Evolutionary conservation across 2,329 filamentous ascomycete species (phyloP), one percentile per base, ranked within the genome.

Genomic region (Ampelomyces quisqualis): DNA sequence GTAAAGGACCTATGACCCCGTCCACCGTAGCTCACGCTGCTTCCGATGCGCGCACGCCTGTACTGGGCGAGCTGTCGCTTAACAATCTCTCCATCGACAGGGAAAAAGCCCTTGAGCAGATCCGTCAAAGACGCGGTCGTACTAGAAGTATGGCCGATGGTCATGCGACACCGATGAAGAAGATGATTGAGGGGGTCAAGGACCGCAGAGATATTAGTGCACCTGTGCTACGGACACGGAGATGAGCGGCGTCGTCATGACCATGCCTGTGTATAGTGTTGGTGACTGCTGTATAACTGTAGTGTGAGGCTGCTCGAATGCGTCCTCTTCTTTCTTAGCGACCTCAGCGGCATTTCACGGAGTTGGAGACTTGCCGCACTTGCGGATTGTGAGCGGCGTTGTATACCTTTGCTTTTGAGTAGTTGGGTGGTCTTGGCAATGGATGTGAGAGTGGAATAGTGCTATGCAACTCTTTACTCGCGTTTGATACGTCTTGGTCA

Each of bases 21-120:
- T 66, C 63, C 15, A 70, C 69, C 7, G 51, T 69, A 13, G 63
- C 62, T 6, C 66, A 70, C 34, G 56, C 49, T 34, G 62, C 62
- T 8, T 55, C 51, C 13, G 55, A 60, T 47, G 53, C 53, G 15
- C 58, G 50, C 20, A 57, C 63, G 3, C 60, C 59, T 11, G 57
- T 60, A 3, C 43, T 68, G 7, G 60, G 59, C n/a, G 62, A 67
- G 39, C 40, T 67, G 21, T 54, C 50, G 2, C 34, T 64, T 43
- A 70, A 67, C 45, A 60, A 60, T 32, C 53, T 66, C 8, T 64
- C 61, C 11, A 56, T 77, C 40, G 73, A 76, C 39, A 77, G 87
- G 38, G 87, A 89, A 64, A 77, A 89, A 65, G 86, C 86, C 3
- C 76, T 91, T 11, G 84, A 84, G 40, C 81, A 84, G 62, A 90